phyloP scores from a whole-genome alignment of 805 yeast genomes.

The Nematodospora valgi region DNA sequence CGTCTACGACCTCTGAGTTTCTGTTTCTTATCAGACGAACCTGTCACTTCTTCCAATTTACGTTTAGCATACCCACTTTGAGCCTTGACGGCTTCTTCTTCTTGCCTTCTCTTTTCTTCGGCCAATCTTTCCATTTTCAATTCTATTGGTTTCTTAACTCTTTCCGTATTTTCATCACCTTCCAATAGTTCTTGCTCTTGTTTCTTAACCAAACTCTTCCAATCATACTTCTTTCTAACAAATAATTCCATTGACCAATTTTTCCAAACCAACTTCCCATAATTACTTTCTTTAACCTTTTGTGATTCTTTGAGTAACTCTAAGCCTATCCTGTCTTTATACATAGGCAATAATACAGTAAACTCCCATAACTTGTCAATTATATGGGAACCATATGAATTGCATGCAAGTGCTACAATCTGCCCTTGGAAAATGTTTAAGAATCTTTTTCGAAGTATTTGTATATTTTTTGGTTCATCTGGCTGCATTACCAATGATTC shows the following conservation, averaged over 20 bases:
- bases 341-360: constrained; percentile 71
- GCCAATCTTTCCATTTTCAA: constrained; percentile 38
- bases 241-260: constrained; percentile 90
- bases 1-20: constrained; percentile 19
- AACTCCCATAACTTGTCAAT: constrained; percentile 83
- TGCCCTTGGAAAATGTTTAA: constrained; percentile 59
- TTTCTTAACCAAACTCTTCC: constrained; percentile 64
- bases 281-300: constrained; percentile 75
- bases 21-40: constrained; percentile 10
- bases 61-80: constrained; percentile 20
- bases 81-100: constrained; percentile 22
- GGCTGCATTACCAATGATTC: constrained; percentile 45
- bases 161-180: constrained; percentile 11
- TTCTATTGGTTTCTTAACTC: constrained; percentile 36
- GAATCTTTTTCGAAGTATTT: constrained; percentile 61
- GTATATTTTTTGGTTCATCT: constrained; percentile 39
- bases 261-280: constrained; percentile 92
- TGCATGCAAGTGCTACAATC: constrained; percentile 63
- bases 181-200: constrained; percentile 32
- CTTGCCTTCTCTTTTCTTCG: constrained; percentile 24
- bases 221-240: constrained; percentile 68
- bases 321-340: constrained; percentile 81
- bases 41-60: constrained; percentile 14
- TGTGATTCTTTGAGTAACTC: constrained; percentile 58
- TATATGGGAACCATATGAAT: constrained; percentile 88